These are phyloP conservation scores for Teratosphaeria pseudoeucalypti DNA, from an alignment of 2,329 filamentous ascomycete species.

Conservation along the genomic window DNA sequence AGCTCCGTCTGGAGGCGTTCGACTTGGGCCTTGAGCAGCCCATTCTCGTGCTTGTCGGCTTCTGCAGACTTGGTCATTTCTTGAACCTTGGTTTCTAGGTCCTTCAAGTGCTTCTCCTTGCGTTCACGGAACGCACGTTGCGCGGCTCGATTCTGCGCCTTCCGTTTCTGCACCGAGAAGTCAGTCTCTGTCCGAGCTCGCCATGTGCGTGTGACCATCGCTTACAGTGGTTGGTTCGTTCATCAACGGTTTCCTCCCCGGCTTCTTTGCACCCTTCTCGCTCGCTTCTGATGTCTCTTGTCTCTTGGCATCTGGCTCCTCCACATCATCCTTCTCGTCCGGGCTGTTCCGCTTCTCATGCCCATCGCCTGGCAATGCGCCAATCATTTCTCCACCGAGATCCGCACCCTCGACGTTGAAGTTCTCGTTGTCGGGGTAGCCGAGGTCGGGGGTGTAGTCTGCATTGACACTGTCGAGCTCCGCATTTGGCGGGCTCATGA, in stretches of 20 bases:
- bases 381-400: slow-evolving; percentile 56
- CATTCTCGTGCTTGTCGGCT: slow-evolving; percentile 75
- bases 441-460: slow-evolving; percentile 60
- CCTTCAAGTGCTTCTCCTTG: slow-evolving; percentile 83
- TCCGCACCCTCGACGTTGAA: slow-evolving; percentile 63
- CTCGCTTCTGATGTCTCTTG: slow-evolving; percentile 68
- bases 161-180: slow-evolving; percentile 60
- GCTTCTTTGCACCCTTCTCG: slow-evolving; percentile 84
- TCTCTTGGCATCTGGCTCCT: slow-evolving; percentile 60
- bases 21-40: slow-evolving; percentile 71
- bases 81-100: slow-evolving; percentile 61
- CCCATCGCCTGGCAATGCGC: slow-evolving; percentile 53
- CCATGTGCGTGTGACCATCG: slow-evolving; percentile 15
- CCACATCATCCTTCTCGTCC: slow-evolving; percentile 22
- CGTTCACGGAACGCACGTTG: slow-evolving; percentile 89
- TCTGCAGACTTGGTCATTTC: slow-evolving; percentile 72
- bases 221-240: slow-evolving; percentile 92
- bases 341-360: slow-evolving; percentile 9
- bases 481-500: slow-evolving; percentile 19
- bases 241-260: slow-evolving; percentile 87
- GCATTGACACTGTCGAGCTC: slow-evolving; percentile 18
- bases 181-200: neutral
- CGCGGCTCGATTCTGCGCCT: slow-evolving; percentile 88
- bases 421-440: slow-evolving; percentile 68
- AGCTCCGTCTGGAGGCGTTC: slow-evolving; percentile 79